Base-by-base conservation (phyloP, 2,329 filamentous ascomycete genomes). In the Pestalotiopsis fici region DNA sequence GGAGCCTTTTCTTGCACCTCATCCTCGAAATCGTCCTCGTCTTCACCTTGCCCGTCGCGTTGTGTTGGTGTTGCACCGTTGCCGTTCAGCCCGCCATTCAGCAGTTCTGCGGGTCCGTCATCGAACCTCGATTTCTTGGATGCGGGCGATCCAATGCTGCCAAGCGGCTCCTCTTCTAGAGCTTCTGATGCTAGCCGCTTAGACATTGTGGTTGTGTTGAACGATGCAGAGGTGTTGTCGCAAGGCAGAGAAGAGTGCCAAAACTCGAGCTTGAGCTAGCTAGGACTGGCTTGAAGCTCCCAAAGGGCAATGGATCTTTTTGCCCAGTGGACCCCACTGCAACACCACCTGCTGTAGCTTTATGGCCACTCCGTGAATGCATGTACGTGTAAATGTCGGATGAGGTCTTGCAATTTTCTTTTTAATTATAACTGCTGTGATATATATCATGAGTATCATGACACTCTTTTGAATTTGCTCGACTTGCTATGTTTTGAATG, bases 151-250 rank as follows among this genome's bases (percentile, higher is more conserved):
- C 82, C 85, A 66, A 85, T 77, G 31, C 31, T 35, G 66, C 82
- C 86, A 47, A 79, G 78, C 57, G 88, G 77, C 69, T 35, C 31
- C 31, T 89, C 87, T 47, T 90, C 88, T 50, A 91, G 82, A 55
- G 87, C 82, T 76, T 90, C 88, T 35, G 85, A 84, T 66, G 88
- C 89, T 67, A 85, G 85, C 69, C 89, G 85, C 80, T 91, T 90
- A 65, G 81, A 79, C 83, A 83, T 83, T 64, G 25, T 64, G 43
- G 61, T 54, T 55, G 61, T 55, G 27, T 25, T 47, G 61, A 43
- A 21, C 28, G 21, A 27, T 12, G 11, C 21, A 39, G 18, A 66
- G 23, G 6, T 50, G 23, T 43, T 57, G 63, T 47, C 63, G 66
- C 57, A 55, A 65, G 61, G 59, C 37, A 65, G 50, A 62, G 47